Base-by-base conservation (phyloP, 805 yeast species). In the Myxozyma melibiosi region DNA sequence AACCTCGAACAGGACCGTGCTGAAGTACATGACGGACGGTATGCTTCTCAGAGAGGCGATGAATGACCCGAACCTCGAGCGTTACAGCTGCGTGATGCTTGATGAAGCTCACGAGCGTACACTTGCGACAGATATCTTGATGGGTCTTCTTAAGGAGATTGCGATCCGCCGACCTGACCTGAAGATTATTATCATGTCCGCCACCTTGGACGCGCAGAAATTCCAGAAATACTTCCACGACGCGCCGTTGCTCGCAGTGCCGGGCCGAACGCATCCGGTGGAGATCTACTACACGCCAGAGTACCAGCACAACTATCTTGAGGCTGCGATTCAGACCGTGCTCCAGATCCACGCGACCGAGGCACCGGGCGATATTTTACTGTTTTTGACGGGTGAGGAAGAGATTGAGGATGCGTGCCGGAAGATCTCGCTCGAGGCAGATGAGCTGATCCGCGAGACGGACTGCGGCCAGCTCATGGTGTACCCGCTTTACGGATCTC, bases 61-160 rank as follows among this genome's bases (percentile, higher is more conserved):
- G 98, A 94, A 87, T 64, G 99, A 92, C 71, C 97, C 90, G 66
- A 81, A 85, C 58, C 78, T 92, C 71, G 74, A 76, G 4, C 79
- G 86, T 64, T 92, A 92, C 72, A 86, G 96, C 16, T 92, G 96
- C 68, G 88, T 92, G 59, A 90, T 92, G 63, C 77, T 92, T 60
- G 99, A 92, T 80, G 99, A 92, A 77, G 98, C 98, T 44, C 99
- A 92, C 76, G 99, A 92, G 74, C 85, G 99, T 73, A 94, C 99
- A 0, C 78, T 92, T 66, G 90, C 98, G 34, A 92, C 99, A 0
- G 99, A 92, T 80, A 92, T 92, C 58, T 76, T 92, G 65, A 92
- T 92, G 98, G 98, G 98, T 60, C 76, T 92, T 60, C 74, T 92
- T 67, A 92, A 92, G 72, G 88, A 90, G 69, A 85, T 92, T 44